Conservation (phyloP, 2,329 filamentous ascomycete genomes). For the Fusarium incarnatum region DNA sequence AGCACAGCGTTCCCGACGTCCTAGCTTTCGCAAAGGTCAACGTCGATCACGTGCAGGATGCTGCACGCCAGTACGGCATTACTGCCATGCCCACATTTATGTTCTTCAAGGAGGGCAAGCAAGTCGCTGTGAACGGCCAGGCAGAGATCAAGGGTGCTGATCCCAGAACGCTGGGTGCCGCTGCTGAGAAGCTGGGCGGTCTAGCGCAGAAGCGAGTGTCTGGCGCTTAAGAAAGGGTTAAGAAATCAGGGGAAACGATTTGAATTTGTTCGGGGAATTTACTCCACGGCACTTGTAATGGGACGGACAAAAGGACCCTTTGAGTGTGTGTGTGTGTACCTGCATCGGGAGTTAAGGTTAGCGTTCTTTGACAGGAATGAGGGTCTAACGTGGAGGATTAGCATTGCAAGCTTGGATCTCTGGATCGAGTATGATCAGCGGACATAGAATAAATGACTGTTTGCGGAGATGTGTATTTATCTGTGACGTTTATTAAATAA, state of each 20-base stretch:
- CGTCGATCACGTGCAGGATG: slow-evolving; percentile 82
- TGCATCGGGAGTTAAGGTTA: slow-evolving; percentile 3
- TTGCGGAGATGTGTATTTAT: neutral
- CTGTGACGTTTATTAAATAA: neutral
- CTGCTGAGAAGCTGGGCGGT: slow-evolving; percentile 53
- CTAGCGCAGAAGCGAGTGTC: slow-evolving; percentile 51
- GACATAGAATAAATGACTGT: neutral
- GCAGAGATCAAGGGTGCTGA: slow-evolving; percentile 52
- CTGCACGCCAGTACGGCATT: slow-evolving; percentile 80
- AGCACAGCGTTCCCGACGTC: slow-evolving; percentile 57
- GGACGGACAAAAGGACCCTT: neutral
- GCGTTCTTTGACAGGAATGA: neutral
- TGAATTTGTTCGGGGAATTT: neutral
- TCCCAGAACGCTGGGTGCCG: slow-evolving; percentile 47
- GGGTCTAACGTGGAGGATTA: neutral
- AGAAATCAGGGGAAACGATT: neutral
- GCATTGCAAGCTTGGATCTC: neutral
- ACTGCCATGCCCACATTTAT: slow-evolving; percentile 95
- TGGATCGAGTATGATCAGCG: neutral
- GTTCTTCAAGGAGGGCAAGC: slow-evolving; percentile 76
- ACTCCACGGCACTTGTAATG: neutral
- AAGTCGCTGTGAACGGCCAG: slow-evolving; percentile 48
- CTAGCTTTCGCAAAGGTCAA: slow-evolving; percentile 89
- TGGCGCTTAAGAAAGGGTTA: slow-evolving; percentile 4
- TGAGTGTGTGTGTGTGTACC: neutral